Base-by-base conservation (phyloP, 2,329 filamentous ascomycete genomes). In the Teratosphaeriaceae sp. region DNA sequence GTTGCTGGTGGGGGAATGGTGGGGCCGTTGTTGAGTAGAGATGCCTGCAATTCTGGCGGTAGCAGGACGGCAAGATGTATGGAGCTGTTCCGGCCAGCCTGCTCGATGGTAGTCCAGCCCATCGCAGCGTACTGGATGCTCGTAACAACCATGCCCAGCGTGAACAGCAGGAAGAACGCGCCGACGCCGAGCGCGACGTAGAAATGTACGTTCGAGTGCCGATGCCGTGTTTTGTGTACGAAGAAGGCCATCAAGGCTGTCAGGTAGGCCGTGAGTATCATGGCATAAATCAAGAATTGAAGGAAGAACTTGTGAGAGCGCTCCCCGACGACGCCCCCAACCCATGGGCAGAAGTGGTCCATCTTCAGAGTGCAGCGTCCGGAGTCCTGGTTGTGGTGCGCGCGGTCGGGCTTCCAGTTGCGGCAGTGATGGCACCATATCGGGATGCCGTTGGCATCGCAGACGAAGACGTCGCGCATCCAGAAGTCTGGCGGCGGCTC, bases 291-390 rank as follows among this genome's bases (percentile, higher is more conserved):
- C 13, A 81, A 80, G 58, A 96, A 95, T 53, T 96, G 92, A 9
- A 88, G 70, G 59, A 98, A 97, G 65, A 87, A 96, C 57, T 96
- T 96, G 69, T 90, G 89, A 2, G 83, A 72, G 1, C 51, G 40
- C 62, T 96, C 89, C 0, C 81, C 84, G 8, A 98, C 82, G 51
- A 95, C 85, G 18, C 90, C 92, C 3, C 90, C 90, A n/a, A 94
- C 89, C 79, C 81, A 97, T 0, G 90, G 92, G 58, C 92, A 98
- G 57, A 89, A 92, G 60, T 97, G 90, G 50, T 97, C 90, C 84
- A 96, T 92, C 57, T 92, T 92, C 30, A 76, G 70, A 18, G 94
- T 84, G 58, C 90, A 97, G 33, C 88, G 76, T 38, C 79, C 79
- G 11, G 92, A 70, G 59, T 94, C 86, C 40, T 82, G 82, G 58